These are phyloP conservation scores for Leavenworthia alabamica DNA, from an alignment of 345 rosid species.

Conservation along the genomic window DNA sequence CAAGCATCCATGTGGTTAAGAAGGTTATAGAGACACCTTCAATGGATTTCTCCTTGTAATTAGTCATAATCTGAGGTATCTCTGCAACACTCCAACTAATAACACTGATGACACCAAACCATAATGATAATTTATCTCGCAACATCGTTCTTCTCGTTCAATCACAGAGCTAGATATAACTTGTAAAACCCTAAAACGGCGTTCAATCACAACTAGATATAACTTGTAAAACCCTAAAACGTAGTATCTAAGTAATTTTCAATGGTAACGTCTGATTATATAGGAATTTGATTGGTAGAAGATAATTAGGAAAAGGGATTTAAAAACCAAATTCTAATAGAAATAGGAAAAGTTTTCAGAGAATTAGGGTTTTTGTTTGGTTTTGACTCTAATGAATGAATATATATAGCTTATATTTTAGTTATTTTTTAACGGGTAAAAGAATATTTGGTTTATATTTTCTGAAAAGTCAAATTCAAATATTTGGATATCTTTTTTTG, in stretches of 20 bases:
- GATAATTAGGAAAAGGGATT: background rate
- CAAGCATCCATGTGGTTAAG: slow-evolving; percentile 70
- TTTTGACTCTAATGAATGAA: background rate
- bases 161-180: background rate
- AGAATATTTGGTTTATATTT: background rate
- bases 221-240: no score
- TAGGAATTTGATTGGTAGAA: background rate
- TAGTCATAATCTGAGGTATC: slow-evolving; percentile 72
- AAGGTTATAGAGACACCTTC: slow-evolving; percentile 73
- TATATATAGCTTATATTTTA: background rate
- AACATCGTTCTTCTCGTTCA: slow-evolving; percentile 11
- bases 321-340: background rate
- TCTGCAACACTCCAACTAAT: slow-evolving; percentile 77
- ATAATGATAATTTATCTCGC: slow-evolving; percentile 40
- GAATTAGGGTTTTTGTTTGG: background rate
- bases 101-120: slow-evolving; percentile 61
- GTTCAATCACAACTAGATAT: no score
- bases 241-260: no score
- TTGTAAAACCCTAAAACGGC: slow-evolving; percentile 10
- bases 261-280: no score
- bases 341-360: background rate
- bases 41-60: slow-evolving; percentile 51
- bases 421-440: background rate
- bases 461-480: background rate
- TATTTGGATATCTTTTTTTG: background rate